A percentile compares a stretch with the other conserved stretches of the same genome.
These are phyloP conservation scores for Suillus luteus DNA, from an alignment of 768 basidiomycete genomes.

Conservation along the genomic window DNA sequence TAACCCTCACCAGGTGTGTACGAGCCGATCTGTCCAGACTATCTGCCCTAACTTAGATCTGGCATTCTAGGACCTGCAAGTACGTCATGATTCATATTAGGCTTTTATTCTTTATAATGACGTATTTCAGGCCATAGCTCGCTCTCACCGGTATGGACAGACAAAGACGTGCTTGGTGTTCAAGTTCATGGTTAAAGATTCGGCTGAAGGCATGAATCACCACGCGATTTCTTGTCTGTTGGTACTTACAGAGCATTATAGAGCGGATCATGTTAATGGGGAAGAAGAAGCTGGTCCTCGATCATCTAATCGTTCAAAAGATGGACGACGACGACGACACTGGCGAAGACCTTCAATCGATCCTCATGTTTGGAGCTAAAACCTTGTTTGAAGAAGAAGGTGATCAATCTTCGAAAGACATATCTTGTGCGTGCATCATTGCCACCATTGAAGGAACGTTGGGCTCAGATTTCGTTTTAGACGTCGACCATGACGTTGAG, in stretches of 20 bases:
- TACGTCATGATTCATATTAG: constrained; percentile 36
- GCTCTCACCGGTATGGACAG: constrained; percentile 94
- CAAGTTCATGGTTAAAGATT: constrained; percentile 94
- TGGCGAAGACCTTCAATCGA: constrained; percentile 82
- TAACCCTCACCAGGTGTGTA: constrained; percentile 88
- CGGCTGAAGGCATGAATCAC: constrained; percentile 71
- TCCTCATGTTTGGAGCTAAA: constrained; percentile 87
- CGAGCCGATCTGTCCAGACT: constrained; percentile 1
- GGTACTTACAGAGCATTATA: constrained; percentile 33
- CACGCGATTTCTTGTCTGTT: neutral
- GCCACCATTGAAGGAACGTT: neutral
- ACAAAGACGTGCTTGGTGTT: constrained; percentile 93
- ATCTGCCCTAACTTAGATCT: constrained; percentile 15
- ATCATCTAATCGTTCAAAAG: constrained; percentile 94
- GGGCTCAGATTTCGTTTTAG: constrained; percentile 37
- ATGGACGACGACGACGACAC: constrained; percentile 84
- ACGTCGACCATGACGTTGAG: constrained; percentile 80
- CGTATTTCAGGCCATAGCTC: constrained; percentile 77
- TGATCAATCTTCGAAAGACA: constrained; percentile 57
- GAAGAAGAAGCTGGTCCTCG: constrained; percentile 94
- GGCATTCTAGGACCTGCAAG: constrained; percentile 79
- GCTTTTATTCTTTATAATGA: constrained; percentile 13
- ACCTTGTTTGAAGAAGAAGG: constrained; percentile 76
- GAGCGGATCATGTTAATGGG: constrained; percentile 90
- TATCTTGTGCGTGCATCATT: constrained; percentile 54